Percentiles rank a stretch among this genome's conserved stretches.
These are phyloP conservation scores for Ceriops tagal DNA, from an alignment of 345 rosid genomes.

Conservation along the genomic window DNA sequence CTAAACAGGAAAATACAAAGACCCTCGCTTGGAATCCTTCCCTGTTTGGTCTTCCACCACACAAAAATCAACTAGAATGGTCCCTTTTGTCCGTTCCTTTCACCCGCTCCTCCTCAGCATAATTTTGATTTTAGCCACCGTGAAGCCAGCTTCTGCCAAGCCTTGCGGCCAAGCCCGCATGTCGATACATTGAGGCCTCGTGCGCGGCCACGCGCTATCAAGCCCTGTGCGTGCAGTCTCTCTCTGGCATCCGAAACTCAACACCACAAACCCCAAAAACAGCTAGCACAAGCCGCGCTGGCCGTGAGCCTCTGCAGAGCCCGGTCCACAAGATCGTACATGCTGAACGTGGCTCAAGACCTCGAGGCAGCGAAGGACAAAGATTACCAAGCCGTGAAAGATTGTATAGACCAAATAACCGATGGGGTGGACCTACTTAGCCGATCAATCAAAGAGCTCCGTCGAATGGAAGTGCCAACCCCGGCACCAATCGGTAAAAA, in stretches of 20 bases:
- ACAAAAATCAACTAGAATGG: constrained; percentile 23
- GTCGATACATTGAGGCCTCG: constrained; percentile 39
- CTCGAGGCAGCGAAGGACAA: constrained; percentile 35
- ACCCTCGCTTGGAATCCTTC: no score
- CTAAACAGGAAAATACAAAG: not conserved
- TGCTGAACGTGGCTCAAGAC: constrained; percentile 41
- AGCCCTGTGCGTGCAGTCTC: constrained; percentile 45
- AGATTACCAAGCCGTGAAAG: constrained; percentile 47
- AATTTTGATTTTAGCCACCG: constrained; percentile 11
- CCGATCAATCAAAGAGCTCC: constrained; percentile 57
- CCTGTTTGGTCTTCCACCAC: not conserved
- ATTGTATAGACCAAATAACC: constrained; percentile 57
- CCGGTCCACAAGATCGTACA: constrained; percentile 41
- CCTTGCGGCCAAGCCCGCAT: not conserved
- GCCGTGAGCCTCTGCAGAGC: constrained; percentile 61
- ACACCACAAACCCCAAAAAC: constrained; percentile 42
- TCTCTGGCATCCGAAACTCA: constrained; percentile 41
- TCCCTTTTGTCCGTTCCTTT: constrained; percentile 9
- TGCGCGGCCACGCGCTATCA: constrained; percentile 61
- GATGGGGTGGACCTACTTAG: constrained; percentile 54
- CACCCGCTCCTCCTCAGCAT: constrained; percentile 8
- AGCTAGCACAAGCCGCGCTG: constrained; percentile 61
- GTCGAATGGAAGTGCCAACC: constrained; percentile 24
- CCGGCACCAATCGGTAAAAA: constrained; percentile 6
- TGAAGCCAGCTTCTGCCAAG: constrained; percentile 11